Evolutionary conservation across 345 rosid genomes (phyloP), one percentile per base, ranked within the genome.

Genomic region (Salix udensis): DNA sequence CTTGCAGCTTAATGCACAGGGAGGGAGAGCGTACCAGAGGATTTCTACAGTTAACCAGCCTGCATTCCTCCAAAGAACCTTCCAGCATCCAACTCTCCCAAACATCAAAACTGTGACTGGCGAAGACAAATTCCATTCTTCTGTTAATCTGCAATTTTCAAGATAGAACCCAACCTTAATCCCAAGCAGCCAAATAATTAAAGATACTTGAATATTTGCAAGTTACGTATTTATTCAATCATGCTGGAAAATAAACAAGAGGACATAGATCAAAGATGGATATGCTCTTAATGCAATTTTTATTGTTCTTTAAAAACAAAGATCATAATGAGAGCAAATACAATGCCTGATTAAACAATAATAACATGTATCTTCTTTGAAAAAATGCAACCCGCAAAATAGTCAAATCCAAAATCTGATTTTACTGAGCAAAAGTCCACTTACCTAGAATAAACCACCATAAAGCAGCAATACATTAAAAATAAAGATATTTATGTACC

Each of bases 81-180:
- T 94, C 97, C 80, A 94, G 34, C 68, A 76, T 89, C 99, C 99
- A 96, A 89, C 94, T 91, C 88, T 96, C 99, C 98, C 99, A 96
- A 58, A 94, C 96, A 83, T 96, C 99, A 84, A 94, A 96, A 86
- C 97, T 92, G 75, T 96, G 96, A 85, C 99, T 94, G 16, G 97
- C 97, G 83, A 96, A 96, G 69, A 96, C 98, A 78, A 92, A 96
- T 85, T 96, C 98, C 94, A 85, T 91, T 78, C 89, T 91, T 84
- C 98, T 88, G 82, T 94, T 96, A 67, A 96, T 94, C 99, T 96
- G 91, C 85, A 82, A 61, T 40, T 26, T 76, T 62, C 72, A 78
- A 72, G 44, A 72, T 11, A 66, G 11, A 79, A 64, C 48, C n/a
- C 12, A 12, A 69, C 24, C 66, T 72, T 13, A 53, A 74, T 26